Base-by-base conservation (phyloP, 1,284 basidiomycete genomes). In the Fistulinella cinereoalba region DNA sequence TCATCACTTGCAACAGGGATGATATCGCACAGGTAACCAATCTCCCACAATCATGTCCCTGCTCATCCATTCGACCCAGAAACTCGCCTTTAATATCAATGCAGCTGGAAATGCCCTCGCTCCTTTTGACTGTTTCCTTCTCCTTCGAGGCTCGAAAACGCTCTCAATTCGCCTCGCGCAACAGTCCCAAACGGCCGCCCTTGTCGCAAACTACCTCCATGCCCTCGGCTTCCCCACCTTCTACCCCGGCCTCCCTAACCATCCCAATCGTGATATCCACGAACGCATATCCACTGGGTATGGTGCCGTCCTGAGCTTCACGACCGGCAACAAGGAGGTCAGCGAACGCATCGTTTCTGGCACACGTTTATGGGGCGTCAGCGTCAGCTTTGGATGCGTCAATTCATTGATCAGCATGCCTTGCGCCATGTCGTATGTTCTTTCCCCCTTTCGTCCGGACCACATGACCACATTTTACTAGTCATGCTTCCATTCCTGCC, bases 371-470 rank as follows among this genome's bases (percentile, higher is more conserved):
- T 99, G 96, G 95, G 93, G 96, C 27, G 97, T 99, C 63, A 93
- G 88, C 54, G 97, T 99, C 58, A 94, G 91, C 60, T 99, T 99
- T 66, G 97, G 97, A 25, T 95, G 92, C 56, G 95, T 99, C 57
- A 99, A 99, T 75, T 93, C 89, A 63, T 71, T 99, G 65, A 99
- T 99, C 71, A 95, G 92, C 58, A 99, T 99, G 97, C 97, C 97
- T 37, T 99, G 97, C 69, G 85, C 95, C 57, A 99, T 99, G 97
- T 97, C 93, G 93, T 96, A 69, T 71, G 92, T 42, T 33, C 32
- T 41, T 41, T 22, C 47, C 49, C 40, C 40, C 45, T 41, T 39
- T 40, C 44, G 55, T 55, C 44, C 33, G 46, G 15, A 19, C 46
- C 47, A 46, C 41, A 37, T 51, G 33, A 49, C 51, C 29, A 31